Percentiles rank a stretch among this genome's conserved stretches.
Evolutionary conservation across 768 basidiomycete genomes (phyloP).

Genomic region (Xerocomus potaroensis): DNA sequence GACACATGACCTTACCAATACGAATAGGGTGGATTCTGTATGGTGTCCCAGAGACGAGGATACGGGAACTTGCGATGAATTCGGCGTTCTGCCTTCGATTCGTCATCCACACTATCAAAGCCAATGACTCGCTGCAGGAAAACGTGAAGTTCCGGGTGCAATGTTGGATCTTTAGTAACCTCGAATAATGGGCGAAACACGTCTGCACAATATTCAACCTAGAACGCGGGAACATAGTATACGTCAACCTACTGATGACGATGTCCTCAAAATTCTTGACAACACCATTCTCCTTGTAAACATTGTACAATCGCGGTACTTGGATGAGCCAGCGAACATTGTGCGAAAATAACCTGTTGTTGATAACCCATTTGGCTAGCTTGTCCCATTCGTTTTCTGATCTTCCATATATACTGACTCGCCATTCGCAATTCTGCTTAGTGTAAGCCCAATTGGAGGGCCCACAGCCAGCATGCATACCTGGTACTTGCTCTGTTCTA

Average conservation of each 20-base stretch:
- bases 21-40: constrained; percentile 89
- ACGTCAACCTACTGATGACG: constrained; percentile 65
- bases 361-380: constrained; percentile 93
- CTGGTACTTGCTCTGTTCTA: constrained; percentile 98
- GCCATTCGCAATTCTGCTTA: constrained; percentile 89
- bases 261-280: constrained; percentile 89
- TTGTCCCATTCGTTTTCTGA: constrained; percentile 92
- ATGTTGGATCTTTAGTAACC: constrained; percentile 85
- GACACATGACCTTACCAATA: constrained; percentile 68
- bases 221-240: background rate
- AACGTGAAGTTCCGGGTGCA: constrained; percentile 91
- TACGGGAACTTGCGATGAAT: constrained; percentile 94
- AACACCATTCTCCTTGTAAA: constrained; percentile 87
- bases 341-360: constrained; percentile 90
- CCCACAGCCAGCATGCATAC: constrained; percentile 33
- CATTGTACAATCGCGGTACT: constrained; percentile 88
- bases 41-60: constrained; percentile 83
- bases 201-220: constrained; percentile 44
- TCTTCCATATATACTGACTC: constrained; percentile 92
- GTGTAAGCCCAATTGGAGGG: background rate
- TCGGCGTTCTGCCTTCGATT: constrained; percentile 88
- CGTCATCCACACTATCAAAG: constrained; percentile 98
- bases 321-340: constrained; percentile 99
- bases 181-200: constrained; percentile 93
- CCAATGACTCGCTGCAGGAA: constrained; percentile 95